Evolutionary conservation across 2,329 filamentous ascomycete species (phyloP), one percentile per base, ranked within the genome.

Genomic region (Hypoxylon sp.): DNA sequence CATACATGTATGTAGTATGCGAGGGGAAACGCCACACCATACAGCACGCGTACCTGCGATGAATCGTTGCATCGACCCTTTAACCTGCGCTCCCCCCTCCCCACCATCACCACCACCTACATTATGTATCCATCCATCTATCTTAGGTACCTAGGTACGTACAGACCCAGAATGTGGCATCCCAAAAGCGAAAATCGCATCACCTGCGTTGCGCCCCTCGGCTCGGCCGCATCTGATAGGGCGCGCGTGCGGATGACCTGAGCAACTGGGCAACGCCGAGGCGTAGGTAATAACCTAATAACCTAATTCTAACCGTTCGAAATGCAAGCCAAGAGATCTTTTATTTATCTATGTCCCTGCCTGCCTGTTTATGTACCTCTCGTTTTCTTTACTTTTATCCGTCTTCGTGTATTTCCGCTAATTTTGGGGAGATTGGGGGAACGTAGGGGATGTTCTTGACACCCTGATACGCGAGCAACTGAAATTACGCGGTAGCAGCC

Each of bases 321-420:
- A 51, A 65, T 65, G 62, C 55, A 64, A 53, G 60, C 52, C 52
- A 58, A 49, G 55, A 57, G 38, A 63, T 59, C 34, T 28, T 28
- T 32, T 23, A 14, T n/a, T n/a, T n/a, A 60, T 48, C 58, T 53
- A n/a, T n/a, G n/a, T n/a, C n/a, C n/a, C n/a, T n/a, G n/a, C n/a
- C n/a, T n/a, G n/a, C n/a, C n/a, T n/a, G n/a, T n/a, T n/a, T n/a
- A n/a, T n/a, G n/a, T n/a, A 23, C 21, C 41, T n/a, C 17, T 38
- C 25, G 11, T 4, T 21, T 25, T 21, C 17, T 38, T 28, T 43
- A 21, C 19, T 41, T 17, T 11, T 5, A 21, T 5, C 30, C 13
- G 11, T 34, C 28, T 17, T 34, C n/a, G 11, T 51, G 6, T 21
- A 10, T 23, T 32, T 7, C 21, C n/a, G 14, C 10, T 38, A 13